These are phyloP conservation scores for Phaeosphaeria sp. DNA, from an alignment of 2,329 filamentous ascomycete species.

Conservation along the genomic window DNA sequence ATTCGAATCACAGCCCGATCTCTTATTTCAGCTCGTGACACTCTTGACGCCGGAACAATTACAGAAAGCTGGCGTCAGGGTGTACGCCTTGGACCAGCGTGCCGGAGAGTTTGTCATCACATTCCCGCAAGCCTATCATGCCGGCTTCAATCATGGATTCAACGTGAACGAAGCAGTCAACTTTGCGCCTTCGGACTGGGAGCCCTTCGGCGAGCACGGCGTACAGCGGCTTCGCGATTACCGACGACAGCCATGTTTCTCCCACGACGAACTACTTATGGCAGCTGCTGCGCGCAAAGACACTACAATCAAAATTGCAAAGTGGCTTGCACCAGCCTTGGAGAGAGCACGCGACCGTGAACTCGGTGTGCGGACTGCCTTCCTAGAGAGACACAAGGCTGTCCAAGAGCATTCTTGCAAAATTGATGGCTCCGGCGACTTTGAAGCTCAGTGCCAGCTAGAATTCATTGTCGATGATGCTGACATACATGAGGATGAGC, in stretches of 20 bases:
- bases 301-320: slow-evolving; percentile 84
- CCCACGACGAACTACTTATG: slow-evolving; percentile 91
- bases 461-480: slow-evolving; percentile 58
- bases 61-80: slow-evolving; percentile 88
- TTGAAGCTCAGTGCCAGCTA: slow-evolving; percentile 35
- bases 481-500: slow-evolving; percentile 87
- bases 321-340: slow-evolving; percentile 91
- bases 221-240: slow-evolving; percentile 88
- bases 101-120: slow-evolving; percentile 97
- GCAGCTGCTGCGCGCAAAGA: slow-evolving; percentile 81
- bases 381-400: slow-evolving; percentile 70
- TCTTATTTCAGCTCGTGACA: slow-evolving; percentile 97
- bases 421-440: slow-evolving; percentile 60
- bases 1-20: slow-evolving; percentile 95
- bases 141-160: slow-evolving; percentile 97
- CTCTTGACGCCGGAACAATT: slow-evolving; percentile 91
- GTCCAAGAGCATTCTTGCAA: slow-evolving; percentile 39
- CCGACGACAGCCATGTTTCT: slow-evolving; percentile 92
- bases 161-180: slow-evolving; percentile 99
- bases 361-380: slow-evolving; percentile 68
- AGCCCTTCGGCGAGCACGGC: slow-evolving; percentile 85
- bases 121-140: slow-evolving; percentile 95
- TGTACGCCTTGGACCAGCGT: slow-evolving; percentile 94
- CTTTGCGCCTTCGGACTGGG: slow-evolving; percentile 95
- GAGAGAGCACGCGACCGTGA: slow-evolving; percentile 80